Conservation (phyloP, 2,329 filamentous ascomycete species). For the Alternaria arbusti region DNA sequence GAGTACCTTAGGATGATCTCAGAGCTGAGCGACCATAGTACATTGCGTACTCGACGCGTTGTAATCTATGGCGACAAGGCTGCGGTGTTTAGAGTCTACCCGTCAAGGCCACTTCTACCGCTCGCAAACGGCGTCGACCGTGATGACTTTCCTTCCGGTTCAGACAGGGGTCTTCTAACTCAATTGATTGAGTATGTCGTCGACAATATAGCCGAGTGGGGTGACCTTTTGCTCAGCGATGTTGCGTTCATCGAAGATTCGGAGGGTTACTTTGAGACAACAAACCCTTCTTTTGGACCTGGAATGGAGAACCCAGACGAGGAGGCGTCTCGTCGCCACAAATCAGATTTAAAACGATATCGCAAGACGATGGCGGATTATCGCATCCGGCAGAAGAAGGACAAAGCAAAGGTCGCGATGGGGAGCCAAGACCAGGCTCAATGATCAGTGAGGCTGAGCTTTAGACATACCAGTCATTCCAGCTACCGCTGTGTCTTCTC, state of each 20-base stretch:
- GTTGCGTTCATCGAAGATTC: neutral
- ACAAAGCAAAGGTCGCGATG: neutral
- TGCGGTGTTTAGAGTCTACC: neutral
- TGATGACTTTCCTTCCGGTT: neutral
- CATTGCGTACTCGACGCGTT: neutral
- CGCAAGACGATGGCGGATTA: neutral
- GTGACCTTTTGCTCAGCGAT: neutral
- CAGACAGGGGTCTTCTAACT: neutral
- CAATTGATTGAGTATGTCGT: neutral
- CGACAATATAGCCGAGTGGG: neutral
- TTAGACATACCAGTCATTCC: neutral
- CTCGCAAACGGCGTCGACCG: neutral
- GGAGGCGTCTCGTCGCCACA: neutral
- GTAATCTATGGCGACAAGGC: neutral
- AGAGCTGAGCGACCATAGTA: neutral
- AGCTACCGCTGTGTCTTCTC: accelerated
- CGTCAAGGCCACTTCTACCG: neutral
- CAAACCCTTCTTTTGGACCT: neutral
- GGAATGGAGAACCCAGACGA: neutral
- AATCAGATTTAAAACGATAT: accelerated
- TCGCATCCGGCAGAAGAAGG: neutral
- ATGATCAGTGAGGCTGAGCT: neutral
- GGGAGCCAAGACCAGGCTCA: neutral
- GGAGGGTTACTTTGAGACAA: neutral
- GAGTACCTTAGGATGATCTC: neutral